Evolutionary conservation across 805 yeast species (phyloP).

Genomic region (Komagataella mondaviorum): DNA sequence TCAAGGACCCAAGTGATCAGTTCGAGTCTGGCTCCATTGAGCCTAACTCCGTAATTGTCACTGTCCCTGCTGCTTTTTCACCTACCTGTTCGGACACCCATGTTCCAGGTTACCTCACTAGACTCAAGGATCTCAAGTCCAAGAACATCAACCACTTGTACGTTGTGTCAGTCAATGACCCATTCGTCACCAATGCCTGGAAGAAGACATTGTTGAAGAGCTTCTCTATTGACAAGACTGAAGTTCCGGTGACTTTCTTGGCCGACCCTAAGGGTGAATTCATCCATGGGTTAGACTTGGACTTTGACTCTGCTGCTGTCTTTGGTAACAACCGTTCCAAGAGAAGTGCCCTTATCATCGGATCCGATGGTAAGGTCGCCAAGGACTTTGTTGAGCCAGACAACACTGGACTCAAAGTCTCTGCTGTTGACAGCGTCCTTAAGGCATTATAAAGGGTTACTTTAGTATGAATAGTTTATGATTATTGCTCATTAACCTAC

Average conservation of each 20-base stretch:
- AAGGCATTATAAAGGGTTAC: background rate
- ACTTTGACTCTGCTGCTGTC: conserved; percentile 60
- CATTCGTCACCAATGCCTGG: conserved; percentile 82
- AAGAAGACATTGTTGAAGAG: conserved; percentile 25
- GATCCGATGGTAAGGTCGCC: conserved; percentile 52
- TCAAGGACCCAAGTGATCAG: background rate
- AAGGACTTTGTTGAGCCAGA: conserved; percentile 71
- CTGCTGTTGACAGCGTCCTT: conserved; percentile 31
- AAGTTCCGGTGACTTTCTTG: conserved; percentile 23
- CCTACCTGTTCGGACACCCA: conserved; percentile 66
- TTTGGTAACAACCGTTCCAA: conserved; percentile 69
- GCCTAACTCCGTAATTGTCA: conserved; percentile 32
- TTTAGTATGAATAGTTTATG: background rate
- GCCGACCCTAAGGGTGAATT: conserved; percentile 78
- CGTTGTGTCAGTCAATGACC: conserved; percentile 74
- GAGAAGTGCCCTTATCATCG: conserved; percentile 65
- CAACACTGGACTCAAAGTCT: conserved; percentile 50
- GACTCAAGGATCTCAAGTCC: conserved; percentile 34
- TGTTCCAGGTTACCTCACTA: conserved; percentile 58
- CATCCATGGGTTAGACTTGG: conserved; percentile 46
- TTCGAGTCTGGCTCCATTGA: conserved; percentile 1
- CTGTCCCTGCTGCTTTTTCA: conserved; percentile 70
- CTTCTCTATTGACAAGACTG: conserved; percentile 3
- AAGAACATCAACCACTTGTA: conserved; percentile 56
- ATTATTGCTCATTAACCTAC: background rate